These are phyloP conservation scores for Xylaria arbuscula DNA, from an alignment of 2,329 filamentous ascomycete genomes.

Conservation along the genomic window DNA sequence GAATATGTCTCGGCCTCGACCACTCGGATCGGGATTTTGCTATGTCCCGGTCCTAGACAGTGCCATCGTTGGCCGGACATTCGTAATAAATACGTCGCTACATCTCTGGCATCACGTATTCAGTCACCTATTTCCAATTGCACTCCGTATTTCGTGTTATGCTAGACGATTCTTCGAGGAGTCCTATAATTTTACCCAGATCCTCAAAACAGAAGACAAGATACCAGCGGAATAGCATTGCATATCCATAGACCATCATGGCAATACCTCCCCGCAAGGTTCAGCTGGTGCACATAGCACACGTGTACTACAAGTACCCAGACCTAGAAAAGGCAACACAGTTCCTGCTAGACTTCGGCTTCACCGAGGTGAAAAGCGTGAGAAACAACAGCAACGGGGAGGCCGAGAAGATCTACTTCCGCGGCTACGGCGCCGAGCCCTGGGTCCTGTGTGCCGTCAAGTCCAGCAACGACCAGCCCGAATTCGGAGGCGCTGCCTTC, in stretches of 20 bases:
- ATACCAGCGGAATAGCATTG: not conserved
- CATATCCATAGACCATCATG: conserved; percentile 39
- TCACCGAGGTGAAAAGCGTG: conserved; percentile 53
- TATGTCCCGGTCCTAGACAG: too few species aligned
- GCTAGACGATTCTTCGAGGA: not conserved
- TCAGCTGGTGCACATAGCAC: conserved; percentile 51
- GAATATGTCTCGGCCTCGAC: conserved; percentile 28
- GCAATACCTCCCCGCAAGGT: conserved; percentile 45
- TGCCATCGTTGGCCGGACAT: conserved; percentile 23
- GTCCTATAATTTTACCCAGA: not conserved
- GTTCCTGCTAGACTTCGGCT: conserved; percentile 63
- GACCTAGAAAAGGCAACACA: conserved; percentile 55
- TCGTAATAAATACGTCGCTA: too few species aligned
- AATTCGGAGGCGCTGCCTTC: conserved; percentile 68
- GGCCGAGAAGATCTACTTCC: conserved; percentile 65
- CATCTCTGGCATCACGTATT: not conserved
- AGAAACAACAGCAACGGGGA: not conserved
- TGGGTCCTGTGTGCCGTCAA: conserved; percentile 67
- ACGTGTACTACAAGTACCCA: conserved; percentile 61
- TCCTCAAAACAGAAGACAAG: not conserved
- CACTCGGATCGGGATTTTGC: too few species aligned
- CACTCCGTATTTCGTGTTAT: not conserved
- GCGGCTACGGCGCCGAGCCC: conserved; percentile 70
- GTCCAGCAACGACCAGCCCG: conserved; percentile 56
- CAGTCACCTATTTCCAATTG: not conserved